Percentiles rank a stretch among this genome's conserved stretches.
Conservation (phyloP, 495 filamentous ascomycete species). For the Arthonia radiata region DNA sequence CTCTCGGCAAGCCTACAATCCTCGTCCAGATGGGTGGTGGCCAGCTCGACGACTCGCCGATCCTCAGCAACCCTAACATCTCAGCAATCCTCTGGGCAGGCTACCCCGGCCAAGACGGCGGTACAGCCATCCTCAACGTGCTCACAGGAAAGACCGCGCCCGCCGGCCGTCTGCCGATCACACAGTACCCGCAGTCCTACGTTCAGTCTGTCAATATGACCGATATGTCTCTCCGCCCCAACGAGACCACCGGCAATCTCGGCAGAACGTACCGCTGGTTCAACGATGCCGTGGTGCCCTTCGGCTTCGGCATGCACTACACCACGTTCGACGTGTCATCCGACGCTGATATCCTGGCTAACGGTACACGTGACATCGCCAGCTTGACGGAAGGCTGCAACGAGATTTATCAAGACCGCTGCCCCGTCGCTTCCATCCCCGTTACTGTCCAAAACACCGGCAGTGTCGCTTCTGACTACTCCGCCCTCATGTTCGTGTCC, state of each 20-base stretch:
- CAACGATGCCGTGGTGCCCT: slow-evolving; percentile 25
- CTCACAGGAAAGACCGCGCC: slow-evolving; percentile 27
- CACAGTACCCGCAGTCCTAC: slow-evolving; percentile 32
- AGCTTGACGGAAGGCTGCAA: slow-evolving; percentile 10
- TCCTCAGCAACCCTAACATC: slow-evolving; percentile 25
- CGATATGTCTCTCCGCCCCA: slow-evolving; percentile 30
- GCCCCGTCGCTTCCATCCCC: slow-evolving; percentile 17
- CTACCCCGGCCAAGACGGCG: slow-evolving; percentile 35
- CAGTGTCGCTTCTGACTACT: slow-evolving; percentile 28
- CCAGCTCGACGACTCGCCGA: slow-evolving; percentile 27
- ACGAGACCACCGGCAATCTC: slow-evolving; percentile 11
- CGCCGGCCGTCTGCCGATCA: slow-evolving; percentile 29
- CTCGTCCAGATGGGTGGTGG: slow-evolving; percentile 30
- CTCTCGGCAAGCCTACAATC: slow-evolving; percentile 26
- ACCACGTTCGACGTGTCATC: slow-evolving; percentile 20
- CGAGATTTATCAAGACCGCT: slow-evolving; percentile 10
- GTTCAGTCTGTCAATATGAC: slow-evolving; percentile 26
- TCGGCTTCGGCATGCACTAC: slow-evolving; percentile 31
- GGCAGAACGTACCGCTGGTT: slow-evolving; percentile 42
- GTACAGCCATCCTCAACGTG: slow-evolving; percentile 27
- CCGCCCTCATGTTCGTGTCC: slow-evolving; percentile 28
- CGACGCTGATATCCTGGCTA: slow-evolving; percentile 3
- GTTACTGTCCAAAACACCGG: slow-evolving; percentile 27
- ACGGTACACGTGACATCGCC: slow-evolving; percentile 11
- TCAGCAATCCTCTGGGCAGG: slow-evolving; percentile 31